phyloP scores from a whole-genome alignment of 1,284 basidiomycete species.

The Naganishia sp. region DNA sequence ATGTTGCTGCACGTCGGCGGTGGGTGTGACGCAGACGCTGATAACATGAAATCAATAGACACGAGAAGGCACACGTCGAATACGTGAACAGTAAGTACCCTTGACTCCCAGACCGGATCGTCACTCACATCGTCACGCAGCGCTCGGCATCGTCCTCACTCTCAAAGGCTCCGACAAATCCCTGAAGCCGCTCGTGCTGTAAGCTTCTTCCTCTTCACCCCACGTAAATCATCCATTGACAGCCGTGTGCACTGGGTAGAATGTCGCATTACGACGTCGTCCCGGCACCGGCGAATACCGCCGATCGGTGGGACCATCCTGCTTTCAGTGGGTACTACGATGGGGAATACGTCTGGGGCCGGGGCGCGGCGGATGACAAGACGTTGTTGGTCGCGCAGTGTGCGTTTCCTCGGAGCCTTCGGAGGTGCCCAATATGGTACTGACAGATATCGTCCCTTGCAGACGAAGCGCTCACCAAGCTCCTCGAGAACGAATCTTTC shows the following conservation, averaged over 20 bases:
- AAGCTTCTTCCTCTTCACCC: conserved; percentile 8
- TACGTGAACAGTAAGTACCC: conserved; percentile 52
- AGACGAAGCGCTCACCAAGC: conserved; percentile 51
- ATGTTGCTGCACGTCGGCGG: conserved; percentile 17
- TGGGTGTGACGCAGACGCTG: not conserved
- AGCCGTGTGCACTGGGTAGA: conserved; percentile 20
- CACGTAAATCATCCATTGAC: too few relatives aligned
- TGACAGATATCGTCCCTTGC: not conserved
- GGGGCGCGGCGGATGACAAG: conserved; percentile 53
- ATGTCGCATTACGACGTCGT: conserved; percentile 55
- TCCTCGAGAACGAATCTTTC: conserved; percentile 45
- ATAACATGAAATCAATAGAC: conserved; percentile 28
- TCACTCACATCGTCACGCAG: conserved; percentile 24
- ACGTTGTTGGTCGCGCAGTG: conserved; percentile 54
- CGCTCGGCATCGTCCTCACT: conserved; percentile 56
- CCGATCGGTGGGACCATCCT: conserved; percentile 50
- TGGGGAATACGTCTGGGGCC: conserved; percentile 50
- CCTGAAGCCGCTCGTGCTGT: conserved; percentile 56
- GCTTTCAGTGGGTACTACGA: conserved; percentile 52
- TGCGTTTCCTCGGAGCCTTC: conserved; percentile 13
- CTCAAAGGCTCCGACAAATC: conserved; percentile 54
- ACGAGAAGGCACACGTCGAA: conserved; percentile 46
- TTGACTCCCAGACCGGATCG: not conserved
- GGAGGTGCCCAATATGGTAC: too few relatives aligned
- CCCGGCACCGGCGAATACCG: conserved; percentile 48